Conservation (phyloP, 139 green algal species). For the Pleodorina starrii region DNA sequence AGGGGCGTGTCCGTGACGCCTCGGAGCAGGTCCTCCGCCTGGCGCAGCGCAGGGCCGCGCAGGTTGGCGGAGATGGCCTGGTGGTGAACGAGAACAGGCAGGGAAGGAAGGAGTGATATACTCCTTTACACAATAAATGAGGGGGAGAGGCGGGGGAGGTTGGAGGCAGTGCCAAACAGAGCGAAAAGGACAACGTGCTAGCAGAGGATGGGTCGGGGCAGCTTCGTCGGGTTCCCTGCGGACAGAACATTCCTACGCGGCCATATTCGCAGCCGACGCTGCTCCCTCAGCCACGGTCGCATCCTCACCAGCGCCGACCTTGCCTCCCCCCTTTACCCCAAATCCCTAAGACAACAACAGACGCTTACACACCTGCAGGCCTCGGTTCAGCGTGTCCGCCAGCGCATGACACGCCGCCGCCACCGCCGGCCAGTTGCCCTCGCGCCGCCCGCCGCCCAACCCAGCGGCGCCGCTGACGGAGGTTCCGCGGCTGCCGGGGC, state of each 20-base stretch:
- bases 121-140: too few relatives aligned
- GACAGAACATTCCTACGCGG: neutral
- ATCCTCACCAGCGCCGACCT: slow-evolving; percentile 11
- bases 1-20: slow-evolving; percentile 43
- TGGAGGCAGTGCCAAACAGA: too few relatives aligned
- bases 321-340: too few relatives aligned
- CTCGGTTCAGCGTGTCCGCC: slow-evolving; percentile 46
- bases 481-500: neutral
- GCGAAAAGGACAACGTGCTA: too few relatives aligned
- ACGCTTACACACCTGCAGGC: neutral
- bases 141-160: too few relatives aligned
- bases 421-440: slow-evolving; percentile 38
- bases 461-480: neutral
- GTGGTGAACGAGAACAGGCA: neutral
- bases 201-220: too few relatives aligned
- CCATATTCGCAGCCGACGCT: neutral
- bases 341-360: too few relatives aligned
- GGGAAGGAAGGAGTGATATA: neutral
- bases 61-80: slow-evolving; percentile 40
- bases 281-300: neutral
- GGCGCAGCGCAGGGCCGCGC: slow-evolving; percentile 63
- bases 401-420: slow-evolving; percentile 49
- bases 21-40: slow-evolving; percentile 60
- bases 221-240: too few relatives aligned
- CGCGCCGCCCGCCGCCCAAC: neutral